Evolutionary conservation across 345 rosid species (phyloP), one percentile per base, ranked within the genome.

Genomic region (Eucalyptus marginata): DNA sequence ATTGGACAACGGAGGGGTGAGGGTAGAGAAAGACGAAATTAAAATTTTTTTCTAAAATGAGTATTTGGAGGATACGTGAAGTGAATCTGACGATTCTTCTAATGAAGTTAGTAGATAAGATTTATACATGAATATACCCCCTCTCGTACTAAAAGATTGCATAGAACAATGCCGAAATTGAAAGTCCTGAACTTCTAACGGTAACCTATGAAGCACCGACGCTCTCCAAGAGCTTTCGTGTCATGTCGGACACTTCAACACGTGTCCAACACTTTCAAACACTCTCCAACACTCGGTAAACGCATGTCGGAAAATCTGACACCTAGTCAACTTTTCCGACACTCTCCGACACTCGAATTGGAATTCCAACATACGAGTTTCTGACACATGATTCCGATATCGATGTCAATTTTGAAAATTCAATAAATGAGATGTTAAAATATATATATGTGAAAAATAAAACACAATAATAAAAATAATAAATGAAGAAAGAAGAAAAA

Each of bases 261-360:
- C 18, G 0, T 50, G 18, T 50, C 18, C 52, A 0, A 50, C 0
- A 50, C 52, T 50, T 7, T 50, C 16, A 0, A 0, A 15, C 18
- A 50, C 52, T 50, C 52, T 50, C 0, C 52, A 0, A 50, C 17
- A 50, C 52, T 50, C 1, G 0, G 18, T 15, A 5, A 50, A 50
- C 3, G 2, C 6, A 0, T 50, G 52, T 50, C 1, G 17, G 1
- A 50, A 14, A 50, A 50, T 50, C 17, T 0, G 0, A 50, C 52
- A 50, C 3, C 18, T 50, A 50, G 54, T 50, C 20, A 6, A 50
- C 3, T 50, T 50, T 50, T 16, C 20, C 20, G 0, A 50, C 20
- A 50, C 20, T 2, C 20, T 50, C 20, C 0, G 0, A 16, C 8
- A 51, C 6, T 51, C 54, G 8, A 51, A 0, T 51, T 0, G 1